A percentile compares a stretch with the other conserved stretches of the same genome.
These are phyloP conservation scores for Fraxinus nigra DNA, from an alignment of 305 asterid genomes.

Conservation along the genomic window DNA sequence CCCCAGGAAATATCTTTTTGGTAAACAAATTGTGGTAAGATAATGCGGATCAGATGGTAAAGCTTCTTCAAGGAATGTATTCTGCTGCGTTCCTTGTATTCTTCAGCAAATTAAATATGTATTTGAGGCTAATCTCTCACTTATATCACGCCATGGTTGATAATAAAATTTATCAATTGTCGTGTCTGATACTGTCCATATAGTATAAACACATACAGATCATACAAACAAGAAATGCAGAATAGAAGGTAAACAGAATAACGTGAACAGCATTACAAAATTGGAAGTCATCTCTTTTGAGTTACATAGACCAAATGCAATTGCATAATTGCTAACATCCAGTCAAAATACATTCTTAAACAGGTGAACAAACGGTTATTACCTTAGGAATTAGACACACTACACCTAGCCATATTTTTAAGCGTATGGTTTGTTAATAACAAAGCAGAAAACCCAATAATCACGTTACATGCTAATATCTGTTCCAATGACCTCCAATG, in stretches of 20 bases:
- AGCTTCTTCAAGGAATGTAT: neutral
- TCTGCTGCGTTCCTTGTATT: neutral
- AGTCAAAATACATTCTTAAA: neutral
- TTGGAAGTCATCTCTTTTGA: neutral
- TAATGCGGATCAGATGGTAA: neutral
- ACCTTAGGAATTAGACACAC: neutral
- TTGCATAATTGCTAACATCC: neutral
- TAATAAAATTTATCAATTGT: neutral
- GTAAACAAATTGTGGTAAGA: neutral
- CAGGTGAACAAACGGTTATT: neutral
- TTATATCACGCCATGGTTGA: neutral
- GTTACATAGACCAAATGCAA: neutral
- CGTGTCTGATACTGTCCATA: neutral
- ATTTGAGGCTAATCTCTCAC: neutral
- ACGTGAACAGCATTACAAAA: neutral
- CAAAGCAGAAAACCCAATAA: neutral
- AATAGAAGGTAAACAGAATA: neutral
- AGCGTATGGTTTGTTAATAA: neutral
- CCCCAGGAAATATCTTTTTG: neutral
- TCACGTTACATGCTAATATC: slow-evolving; percentile 32
- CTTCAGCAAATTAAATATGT: neutral
- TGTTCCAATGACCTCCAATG: slow-evolving; percentile 56
- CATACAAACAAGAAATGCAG: neutral
- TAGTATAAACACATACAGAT: neutral
- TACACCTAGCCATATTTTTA: neutral